These are phyloP conservation scores for Diplocarpon mali DNA, from an alignment of 2,329 filamentous ascomycete genomes.

Conservation along the genomic window DNA sequence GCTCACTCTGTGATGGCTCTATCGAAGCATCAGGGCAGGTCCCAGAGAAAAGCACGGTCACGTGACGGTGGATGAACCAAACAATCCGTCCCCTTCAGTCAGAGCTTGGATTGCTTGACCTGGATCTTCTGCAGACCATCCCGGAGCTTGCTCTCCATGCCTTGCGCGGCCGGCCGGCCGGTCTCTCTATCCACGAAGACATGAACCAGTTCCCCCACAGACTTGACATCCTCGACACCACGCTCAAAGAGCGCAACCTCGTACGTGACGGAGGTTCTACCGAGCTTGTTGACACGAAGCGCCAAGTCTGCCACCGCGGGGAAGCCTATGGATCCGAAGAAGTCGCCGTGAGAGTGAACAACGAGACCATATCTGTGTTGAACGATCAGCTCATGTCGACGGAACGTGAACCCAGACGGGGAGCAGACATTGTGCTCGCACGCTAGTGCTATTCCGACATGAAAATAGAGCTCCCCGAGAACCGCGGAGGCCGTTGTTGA, in stretches of 20 bases:
- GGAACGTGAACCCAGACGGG: too few species aligned
- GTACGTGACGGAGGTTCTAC: constrained; percentile 78
- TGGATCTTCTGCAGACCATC: constrained; percentile 46
- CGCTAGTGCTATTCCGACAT: too few species aligned
- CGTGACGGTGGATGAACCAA: background rate
- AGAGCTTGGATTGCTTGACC: constrained; percentile 26
- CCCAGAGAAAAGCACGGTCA: background rate
- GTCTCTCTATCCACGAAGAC: constrained; percentile 74
- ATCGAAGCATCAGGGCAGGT: background rate
- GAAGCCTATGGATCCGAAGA: constrained; percentile 71
- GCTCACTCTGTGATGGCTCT: background rate
- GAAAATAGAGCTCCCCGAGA: too few species aligned
- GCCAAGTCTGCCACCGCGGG: constrained; percentile 74
- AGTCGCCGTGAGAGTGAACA: constrained; percentile 77
- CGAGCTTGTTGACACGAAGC: constrained; percentile 71
- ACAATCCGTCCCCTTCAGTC: constrained; percentile 3
- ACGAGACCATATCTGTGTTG: constrained; percentile 52
- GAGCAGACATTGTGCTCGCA: background rate
- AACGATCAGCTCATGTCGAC: background rate
- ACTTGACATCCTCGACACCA: constrained; percentile 62
- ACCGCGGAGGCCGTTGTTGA: too few species aligned
- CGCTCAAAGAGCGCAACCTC: constrained; percentile 79
- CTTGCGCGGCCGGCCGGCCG: constrained; percentile 52
- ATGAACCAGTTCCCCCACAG: constrained; percentile 77
- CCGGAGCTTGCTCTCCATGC: constrained; percentile 51